A percentile compares a stretch with the other conserved stretches of the same genome.
phyloP scores from a whole-genome alignment of 768 basidiomycete genomes.

The Suillus decipiens region DNA sequence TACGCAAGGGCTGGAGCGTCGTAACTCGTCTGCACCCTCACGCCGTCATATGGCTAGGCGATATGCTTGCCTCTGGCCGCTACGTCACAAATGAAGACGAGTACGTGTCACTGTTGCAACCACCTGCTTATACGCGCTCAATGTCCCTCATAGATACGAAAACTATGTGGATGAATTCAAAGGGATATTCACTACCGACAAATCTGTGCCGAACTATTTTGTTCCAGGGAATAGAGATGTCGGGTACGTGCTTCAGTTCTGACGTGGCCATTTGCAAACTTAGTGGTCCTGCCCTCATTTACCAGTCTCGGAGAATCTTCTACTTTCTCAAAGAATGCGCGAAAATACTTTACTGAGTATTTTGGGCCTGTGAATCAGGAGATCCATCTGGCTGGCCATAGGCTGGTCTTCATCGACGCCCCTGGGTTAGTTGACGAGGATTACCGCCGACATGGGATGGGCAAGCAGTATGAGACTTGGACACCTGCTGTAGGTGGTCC shows the following conservation, averaged over 20 bases:
- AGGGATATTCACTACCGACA: slow-evolving; percentile 51
- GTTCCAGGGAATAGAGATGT: slow-evolving; percentile 86
- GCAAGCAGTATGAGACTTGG: slow-evolving; percentile 57
- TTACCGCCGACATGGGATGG: slow-evolving; percentile 58
- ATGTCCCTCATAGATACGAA: slow-evolving; percentile 51
- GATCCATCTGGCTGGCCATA: slow-evolving; percentile 66
- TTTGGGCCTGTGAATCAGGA: slow-evolving; percentile 74
- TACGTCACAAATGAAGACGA: slow-evolving; percentile 49
- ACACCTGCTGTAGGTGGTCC: slow-evolving; percentile 51
- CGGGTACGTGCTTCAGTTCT: slow-evolving; percentile 42
- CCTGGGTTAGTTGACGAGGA: slow-evolving; percentile 85
- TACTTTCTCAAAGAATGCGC: slow-evolving; percentile 52
- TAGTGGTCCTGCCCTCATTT: slow-evolving; percentile 7
- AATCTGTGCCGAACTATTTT: slow-evolving; percentile 48
- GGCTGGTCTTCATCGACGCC: slow-evolving; percentile 71
- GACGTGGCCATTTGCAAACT: neutral
- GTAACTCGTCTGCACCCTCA: slow-evolving; percentile 58
- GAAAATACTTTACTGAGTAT: slow-evolving; percentile 54
- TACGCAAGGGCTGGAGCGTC: slow-evolving; percentile 73
- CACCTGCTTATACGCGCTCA: neutral
- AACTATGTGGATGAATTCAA: slow-evolving; percentile 62
- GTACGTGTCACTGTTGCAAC: slow-evolving; percentile 33
- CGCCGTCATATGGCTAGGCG: slow-evolving; percentile 73
- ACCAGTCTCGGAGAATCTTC: slow-evolving; percentile 56
- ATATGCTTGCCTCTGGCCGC: slow-evolving; percentile 71